Evolutionary conservation across 164 flowering plant genomes (phyloP), one percentile per base, ranked within the genome.

Genomic region (Annona cherimola): DNA sequence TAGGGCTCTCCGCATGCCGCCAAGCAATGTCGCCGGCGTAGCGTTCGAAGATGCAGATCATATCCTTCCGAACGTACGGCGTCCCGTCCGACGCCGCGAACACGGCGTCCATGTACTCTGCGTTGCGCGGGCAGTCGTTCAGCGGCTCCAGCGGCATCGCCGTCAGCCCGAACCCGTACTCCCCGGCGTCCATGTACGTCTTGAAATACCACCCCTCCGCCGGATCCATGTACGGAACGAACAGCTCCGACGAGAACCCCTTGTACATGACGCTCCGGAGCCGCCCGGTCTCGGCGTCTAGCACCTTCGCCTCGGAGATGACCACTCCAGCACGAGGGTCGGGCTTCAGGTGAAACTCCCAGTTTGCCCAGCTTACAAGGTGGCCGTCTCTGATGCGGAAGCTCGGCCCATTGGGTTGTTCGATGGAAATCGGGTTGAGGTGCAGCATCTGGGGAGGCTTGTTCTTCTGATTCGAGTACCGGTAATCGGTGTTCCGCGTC

Each of bases 191-290:
- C 89, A 90, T 75, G 57, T 88, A 89, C 20, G 90, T 73, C 79
- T 81, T 85, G 71, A 84, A 89, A 44, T 89, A 90, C 92, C 96
- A 89, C 1, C 65, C 82, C 1, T 85, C 92, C 0, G 75, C 75
- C 0, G 86, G 85, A 69, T 90, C 96, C 93, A 89, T 88, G 68
- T 90, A 89, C 0, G 96, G 96, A 63, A 90, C 93, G 72, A 85
- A 90, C 45, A 90, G 68, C 75, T 89, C 96, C 0, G 93, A 89
- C 1, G 83, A 8, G 43, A 89, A 82, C 61, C 93, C 96, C 77
- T 84, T 88, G 78, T 90, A 87, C 88, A 89, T 73, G 8, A 90
- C 93, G 57, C 83, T 80, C 76, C 96, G 78, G 1, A 72, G 61
- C 75, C 62, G 72, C 20, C 88, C 90, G 0, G 80, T 79, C 43